These are phyloP conservation scores for Hyaloraphidium curvatum DNA, from an alignment of 192 early-diverging fungal species.

Conservation along the genomic window DNA sequence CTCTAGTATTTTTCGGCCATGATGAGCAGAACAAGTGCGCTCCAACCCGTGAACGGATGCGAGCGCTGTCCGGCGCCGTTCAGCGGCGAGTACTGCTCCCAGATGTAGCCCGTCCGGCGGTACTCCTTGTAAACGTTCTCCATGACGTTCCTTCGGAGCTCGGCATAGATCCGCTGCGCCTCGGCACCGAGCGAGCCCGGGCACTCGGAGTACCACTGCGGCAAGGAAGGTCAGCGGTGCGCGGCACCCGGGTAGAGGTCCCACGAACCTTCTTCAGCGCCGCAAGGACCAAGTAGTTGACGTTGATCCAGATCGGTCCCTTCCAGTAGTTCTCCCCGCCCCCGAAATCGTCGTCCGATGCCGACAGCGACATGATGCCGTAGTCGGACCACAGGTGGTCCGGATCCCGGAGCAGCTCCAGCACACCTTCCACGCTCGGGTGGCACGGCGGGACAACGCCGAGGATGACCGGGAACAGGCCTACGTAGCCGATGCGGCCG, in stretches of 20 bases:
- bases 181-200: conserved; percentile 47
- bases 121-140: conserved; percentile 60
- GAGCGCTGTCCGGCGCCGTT: conserved; percentile 56
- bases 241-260: no score
- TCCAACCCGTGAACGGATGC: conserved; percentile 96
- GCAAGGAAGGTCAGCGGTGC: not conserved
- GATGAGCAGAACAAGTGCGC: conserved; percentile 53
- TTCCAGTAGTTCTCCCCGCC: conserved; percentile 89
- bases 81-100: conserved; percentile 75
- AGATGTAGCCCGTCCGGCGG: conserved; percentile 54
- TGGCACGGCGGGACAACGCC: conserved; percentile 49
- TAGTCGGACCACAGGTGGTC: conserved; percentile 59
- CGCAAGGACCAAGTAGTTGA: conserved; percentile 65
- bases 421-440: conserved; percentile 41
- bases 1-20: conserved; percentile 59
- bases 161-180: conserved; percentile 48
- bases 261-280: conserved; percentile 40
- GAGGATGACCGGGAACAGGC: conserved; percentile 64
- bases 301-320: conserved; percentile 83
- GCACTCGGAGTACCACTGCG: conserved; percentile 27
- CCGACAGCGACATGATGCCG: conserved; percentile 19
- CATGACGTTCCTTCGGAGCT: conserved; percentile 56
- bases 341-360: conserved; percentile 37
- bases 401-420: conserved; percentile 59
- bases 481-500: conserved; percentile 37